A percentile compares a stretch with the other conserved stretches of the same genome.
These are phyloP conservation scores for Apiospora arundinis DNA, from an alignment of 2,329 filamentous ascomycete genomes.

Conservation along the genomic window DNA sequence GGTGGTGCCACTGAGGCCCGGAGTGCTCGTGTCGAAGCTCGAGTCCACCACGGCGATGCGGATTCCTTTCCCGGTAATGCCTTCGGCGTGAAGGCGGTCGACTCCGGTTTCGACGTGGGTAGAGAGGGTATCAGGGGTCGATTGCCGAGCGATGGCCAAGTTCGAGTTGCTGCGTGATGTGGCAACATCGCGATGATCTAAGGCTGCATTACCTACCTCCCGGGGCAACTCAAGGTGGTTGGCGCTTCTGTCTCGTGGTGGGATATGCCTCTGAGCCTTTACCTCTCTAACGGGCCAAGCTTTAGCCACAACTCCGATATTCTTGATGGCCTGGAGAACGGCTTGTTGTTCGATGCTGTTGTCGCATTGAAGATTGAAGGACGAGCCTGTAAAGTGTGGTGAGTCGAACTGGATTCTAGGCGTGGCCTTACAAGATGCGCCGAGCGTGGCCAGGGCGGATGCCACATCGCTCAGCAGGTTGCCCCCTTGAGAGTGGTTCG, in stretches of 20 bases:
- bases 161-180: background rate
- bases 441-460: background rate
- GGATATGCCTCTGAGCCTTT: background rate
- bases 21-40: slow-evolving; percentile 17
- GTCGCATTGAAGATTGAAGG: slow-evolving; percentile 2
- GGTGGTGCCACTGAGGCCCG: background rate
- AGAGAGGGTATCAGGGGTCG: background rate
- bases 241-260: background rate
- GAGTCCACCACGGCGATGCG: slow-evolving; percentile 21
- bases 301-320: background rate
- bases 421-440: background rate
- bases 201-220: background rate
- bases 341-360: background rate
- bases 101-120: background rate
- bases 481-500: background rate
- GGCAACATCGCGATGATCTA: background rate
- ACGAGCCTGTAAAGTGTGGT: slow-evolving; percentile 3
- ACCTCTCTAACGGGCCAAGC: background rate
- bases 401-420: background rate
- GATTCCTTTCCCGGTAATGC: slow-evolving; percentile 1
- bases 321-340: background rate
- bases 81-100: slow-evolving; percentile 11
- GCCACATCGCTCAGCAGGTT: background rate
- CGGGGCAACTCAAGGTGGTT: background rate
- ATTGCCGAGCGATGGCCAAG: too few relatives aligned